These are phyloP conservation scores for Pleoardoris graminearum DNA, from an alignment of 2,329 filamentous ascomycete genomes.

Conservation along the genomic window DNA sequence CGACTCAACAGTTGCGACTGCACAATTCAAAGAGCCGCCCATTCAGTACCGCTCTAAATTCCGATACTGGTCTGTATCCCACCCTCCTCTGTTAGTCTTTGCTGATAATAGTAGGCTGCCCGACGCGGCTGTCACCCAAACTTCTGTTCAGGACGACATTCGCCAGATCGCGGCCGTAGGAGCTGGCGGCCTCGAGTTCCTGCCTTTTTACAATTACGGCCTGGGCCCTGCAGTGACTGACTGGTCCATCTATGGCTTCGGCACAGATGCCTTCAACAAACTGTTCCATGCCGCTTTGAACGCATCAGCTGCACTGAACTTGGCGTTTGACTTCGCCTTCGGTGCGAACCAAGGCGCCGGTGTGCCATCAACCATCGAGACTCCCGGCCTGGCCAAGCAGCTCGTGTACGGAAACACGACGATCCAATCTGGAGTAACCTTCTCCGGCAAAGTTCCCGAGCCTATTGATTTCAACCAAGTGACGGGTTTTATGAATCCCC, in stretches of 20 bases:
- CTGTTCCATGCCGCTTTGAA: too few species aligned
- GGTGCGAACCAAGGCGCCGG: constrained; percentile 55
- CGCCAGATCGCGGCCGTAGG: constrained; percentile 10
- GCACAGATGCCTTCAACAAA: constrained; percentile 43
- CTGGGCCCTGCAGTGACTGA: constrained; percentile 17
- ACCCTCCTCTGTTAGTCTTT: neutral
- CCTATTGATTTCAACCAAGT: constrained; percentile 19
- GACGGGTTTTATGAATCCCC: too few species aligned
- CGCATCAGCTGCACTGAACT: too few species aligned
- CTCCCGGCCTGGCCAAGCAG: constrained; percentile 19
- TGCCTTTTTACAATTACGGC: constrained; percentile 28
- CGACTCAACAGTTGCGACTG: too few species aligned
- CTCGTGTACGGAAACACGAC: constrained; percentile 19
- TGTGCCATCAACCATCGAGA: constrained; percentile 42
- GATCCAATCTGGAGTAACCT: constrained; percentile 9
- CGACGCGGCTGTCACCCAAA: constrained; percentile 20
- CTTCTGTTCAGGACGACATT: constrained; percentile 17
- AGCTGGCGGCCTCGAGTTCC: constrained; percentile 24
- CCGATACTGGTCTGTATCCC: constrained; percentile 22
- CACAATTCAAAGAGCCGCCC: neutral
- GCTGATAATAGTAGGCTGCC: constrained; percentile 16
- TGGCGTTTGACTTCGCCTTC: constrained; percentile 53
- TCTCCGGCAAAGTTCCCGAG: constrained; percentile 6
- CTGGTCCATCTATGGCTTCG: constrained; percentile 49
- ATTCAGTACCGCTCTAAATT: constrained; percentile 21